These are phyloP conservation scores for Puccinia triticina DNA, from an alignment of 1,284 basidiomycete species.

Conservation along the genomic window DNA sequence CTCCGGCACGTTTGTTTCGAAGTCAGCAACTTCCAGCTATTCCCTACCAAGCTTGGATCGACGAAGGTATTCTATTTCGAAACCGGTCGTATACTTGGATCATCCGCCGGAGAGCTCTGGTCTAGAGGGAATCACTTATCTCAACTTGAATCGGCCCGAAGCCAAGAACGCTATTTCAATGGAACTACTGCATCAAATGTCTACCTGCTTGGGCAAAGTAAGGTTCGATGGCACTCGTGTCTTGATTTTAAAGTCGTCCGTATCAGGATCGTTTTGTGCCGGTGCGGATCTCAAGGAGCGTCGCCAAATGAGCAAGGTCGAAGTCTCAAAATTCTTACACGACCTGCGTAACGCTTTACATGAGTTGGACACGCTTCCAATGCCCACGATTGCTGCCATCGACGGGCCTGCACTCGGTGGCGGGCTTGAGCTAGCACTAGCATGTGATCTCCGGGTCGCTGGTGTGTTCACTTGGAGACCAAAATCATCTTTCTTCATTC, in stretches of 20 bases:
- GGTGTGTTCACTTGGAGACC: slow-evolving; percentile 63
- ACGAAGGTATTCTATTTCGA: slow-evolving; percentile 28
- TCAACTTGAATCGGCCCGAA: slow-evolving; percentile 74
- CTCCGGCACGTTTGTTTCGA: neutral
- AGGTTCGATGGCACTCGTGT: slow-evolving; percentile 68
- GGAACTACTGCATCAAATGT: slow-evolving; percentile 68
- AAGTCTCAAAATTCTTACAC: slow-evolving; percentile 78
- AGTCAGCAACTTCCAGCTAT: neutral
- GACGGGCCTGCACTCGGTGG: slow-evolving; percentile 91
- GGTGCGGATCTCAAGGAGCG: slow-evolving; percentile 88
- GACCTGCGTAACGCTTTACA: slow-evolving; percentile 74
- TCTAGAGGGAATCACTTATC: slow-evolving; percentile 59
- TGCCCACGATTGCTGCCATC: slow-evolving; percentile 88
- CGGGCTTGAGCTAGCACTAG: slow-evolving; percentile 81
- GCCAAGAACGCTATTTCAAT: slow-evolving; percentile 87
- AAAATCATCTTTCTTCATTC: neutral
- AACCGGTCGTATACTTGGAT: slow-evolving; percentile 37
- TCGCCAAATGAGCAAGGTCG: slow-evolving; percentile 72
- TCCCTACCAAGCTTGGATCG: slow-evolving; percentile 3
- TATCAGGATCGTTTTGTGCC: slow-evolving; percentile 79
- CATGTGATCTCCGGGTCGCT: slow-evolving; percentile 84
- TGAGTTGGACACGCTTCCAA: slow-evolving; percentile 74
- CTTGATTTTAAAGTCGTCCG: slow-evolving; percentile 76
- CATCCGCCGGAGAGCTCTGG: slow-evolving; percentile 20
- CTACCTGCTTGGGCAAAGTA: slow-evolving; percentile 47